phyloP scores from a whole-genome alignment of 1,139 yeast genomes.

The Geotrichum siamense region DNA sequence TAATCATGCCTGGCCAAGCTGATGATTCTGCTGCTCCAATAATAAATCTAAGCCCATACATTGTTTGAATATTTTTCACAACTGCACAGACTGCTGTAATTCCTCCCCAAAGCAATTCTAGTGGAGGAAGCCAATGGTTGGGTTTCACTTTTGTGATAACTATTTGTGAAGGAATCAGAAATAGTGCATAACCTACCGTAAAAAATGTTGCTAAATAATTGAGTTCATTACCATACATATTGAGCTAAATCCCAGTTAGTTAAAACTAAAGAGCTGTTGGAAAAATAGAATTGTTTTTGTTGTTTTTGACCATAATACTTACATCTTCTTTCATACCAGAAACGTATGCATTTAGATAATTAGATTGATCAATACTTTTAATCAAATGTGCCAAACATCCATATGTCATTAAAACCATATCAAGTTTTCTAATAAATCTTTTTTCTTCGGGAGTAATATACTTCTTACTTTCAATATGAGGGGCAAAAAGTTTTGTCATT shows the following conservation, averaged over 20 bases:
- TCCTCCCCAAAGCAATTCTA: constrained; percentile 53
- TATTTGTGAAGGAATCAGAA: constrained; percentile 49
- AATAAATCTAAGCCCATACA: constrained; percentile 52
- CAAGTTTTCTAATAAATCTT: constrained; percentile 7
- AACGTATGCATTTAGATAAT: constrained; percentile 44
- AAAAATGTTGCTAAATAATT: constrained; percentile 46
- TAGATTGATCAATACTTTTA: constrained; percentile 31
- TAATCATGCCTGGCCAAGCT: constrained; percentile 31
- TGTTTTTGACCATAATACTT: neutral
- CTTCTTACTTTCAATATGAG: neutral
- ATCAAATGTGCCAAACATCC: constrained; percentile 9
- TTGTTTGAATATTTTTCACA: constrained; percentile 37
- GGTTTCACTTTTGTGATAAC: constrained; percentile 48
- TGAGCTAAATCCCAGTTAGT: constrained; percentile 25
- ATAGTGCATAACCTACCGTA: constrained; percentile 46
- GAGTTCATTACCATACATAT: constrained; percentile 48
- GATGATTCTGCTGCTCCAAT: constrained; percentile 25
- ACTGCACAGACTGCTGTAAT: constrained; percentile 48
- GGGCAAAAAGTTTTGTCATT: constrained; percentile 4
- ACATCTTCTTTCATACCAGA: constrained; percentile 53
- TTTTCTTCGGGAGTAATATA: constrained; percentile 2
- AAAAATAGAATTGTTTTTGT: neutral
- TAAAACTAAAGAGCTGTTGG: neutral
- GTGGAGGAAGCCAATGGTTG: constrained; percentile 40
- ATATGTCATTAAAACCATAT: constrained; percentile 9